These are phyloP conservation scores for Sporisorium exsertum DNA, from an alignment of 1,284 basidiomycete genomes.

Conservation along the genomic window DNA sequence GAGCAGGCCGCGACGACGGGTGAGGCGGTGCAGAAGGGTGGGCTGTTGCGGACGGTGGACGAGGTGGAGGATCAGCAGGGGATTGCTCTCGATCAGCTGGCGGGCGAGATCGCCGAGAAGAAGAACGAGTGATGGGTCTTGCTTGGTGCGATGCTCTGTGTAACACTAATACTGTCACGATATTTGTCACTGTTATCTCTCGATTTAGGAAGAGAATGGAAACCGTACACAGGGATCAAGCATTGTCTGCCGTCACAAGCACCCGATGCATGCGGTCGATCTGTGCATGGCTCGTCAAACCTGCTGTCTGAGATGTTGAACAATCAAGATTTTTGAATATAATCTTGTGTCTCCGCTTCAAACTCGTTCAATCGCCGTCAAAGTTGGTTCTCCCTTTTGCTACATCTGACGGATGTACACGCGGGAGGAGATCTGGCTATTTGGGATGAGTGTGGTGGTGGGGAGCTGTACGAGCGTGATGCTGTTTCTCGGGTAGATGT, in stretches of 20 bases:
- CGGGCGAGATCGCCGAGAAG: conserved; percentile 9
- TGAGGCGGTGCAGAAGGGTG: neutral
- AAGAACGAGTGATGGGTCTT: neutral
- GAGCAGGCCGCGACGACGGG: neutral
- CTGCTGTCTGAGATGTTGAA: neutral
- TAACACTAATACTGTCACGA: neutral
- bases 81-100: conserved; percentile 12
- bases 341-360: neutral
- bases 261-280: neutral
- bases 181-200: neutral
- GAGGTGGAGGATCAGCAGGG: neutral
- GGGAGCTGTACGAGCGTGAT: neutral
- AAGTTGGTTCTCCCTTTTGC: neutral
- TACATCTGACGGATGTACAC: too few species aligned
- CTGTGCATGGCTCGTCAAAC: neutral
- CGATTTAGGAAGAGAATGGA: neutral
- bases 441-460: too few species aligned
- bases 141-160: neutral
- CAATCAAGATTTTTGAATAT: neutral
- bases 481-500: neutral
- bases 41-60: neutral
- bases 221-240: neutral
- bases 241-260: too few species aligned
- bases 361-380: neutral
- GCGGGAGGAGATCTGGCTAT: too few species aligned